phyloP scores from a whole-genome alignment of 2,329 filamentous ascomycete species.

The Magnaporthiopsis rhizophila region DNA sequence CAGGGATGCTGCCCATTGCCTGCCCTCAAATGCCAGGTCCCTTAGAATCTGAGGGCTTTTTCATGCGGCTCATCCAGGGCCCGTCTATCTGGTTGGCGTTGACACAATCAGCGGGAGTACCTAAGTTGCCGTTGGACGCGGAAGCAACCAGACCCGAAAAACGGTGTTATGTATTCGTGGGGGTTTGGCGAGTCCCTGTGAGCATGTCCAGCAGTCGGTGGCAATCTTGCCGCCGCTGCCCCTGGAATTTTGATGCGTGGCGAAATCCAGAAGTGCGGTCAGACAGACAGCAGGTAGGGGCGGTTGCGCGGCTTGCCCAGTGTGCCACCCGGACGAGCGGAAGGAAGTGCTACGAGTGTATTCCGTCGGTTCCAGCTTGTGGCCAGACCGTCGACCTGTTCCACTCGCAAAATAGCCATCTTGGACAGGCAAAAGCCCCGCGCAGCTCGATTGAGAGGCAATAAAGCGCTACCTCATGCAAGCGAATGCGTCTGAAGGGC shows the following conservation, averaged over 20 bases:
- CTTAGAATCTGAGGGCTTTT: neutral
- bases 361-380: neutral
- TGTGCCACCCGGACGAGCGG: neutral
- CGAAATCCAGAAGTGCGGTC: too few relatives aligned
- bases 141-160: neutral
- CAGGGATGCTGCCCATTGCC: neutral
- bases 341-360: neutral
- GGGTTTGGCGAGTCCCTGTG: neutral
- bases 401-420: neutral
- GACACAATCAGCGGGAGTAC: neutral
- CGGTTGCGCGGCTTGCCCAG: neutral
- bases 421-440: neutral
- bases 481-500: neutral
- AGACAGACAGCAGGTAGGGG: neutral
- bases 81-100: neutral
- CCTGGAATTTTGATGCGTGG: too few relatives aligned
- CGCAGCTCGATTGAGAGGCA: neutral
- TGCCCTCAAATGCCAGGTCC: neutral
- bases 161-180: neutral
- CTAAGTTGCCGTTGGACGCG: neutral
- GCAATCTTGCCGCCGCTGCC: neutral
- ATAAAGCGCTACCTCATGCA: neutral
- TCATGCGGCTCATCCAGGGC: neutral
- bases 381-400: neutral
- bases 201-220: neutral